Evolutionary conservation across 2,329 filamentous ascomycete species (phyloP).

Genomic region (Apiospora hydei): DNA sequence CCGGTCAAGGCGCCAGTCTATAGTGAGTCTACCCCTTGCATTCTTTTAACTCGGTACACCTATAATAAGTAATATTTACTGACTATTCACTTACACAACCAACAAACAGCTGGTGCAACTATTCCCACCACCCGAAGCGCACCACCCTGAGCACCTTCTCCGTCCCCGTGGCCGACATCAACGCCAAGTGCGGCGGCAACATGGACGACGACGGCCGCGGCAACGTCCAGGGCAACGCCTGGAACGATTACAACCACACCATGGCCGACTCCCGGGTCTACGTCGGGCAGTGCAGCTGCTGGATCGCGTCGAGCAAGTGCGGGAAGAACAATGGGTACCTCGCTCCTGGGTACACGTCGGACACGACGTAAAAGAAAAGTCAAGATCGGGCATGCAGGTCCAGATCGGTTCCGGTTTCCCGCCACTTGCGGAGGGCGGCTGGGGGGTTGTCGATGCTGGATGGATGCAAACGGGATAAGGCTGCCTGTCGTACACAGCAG

Average conservation of each 20-base stretch:
- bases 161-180: not conserved
- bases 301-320: not conserved
- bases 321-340: not conserved
- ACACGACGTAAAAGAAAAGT: not conserved
- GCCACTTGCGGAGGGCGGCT: too few relatives aligned
- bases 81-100: not conserved
- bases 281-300: not conserved
- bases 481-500: too few relatives aligned
- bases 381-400: not conserved
- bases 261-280: not conserved
- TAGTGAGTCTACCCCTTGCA: not conserved
- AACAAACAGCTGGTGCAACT: not conserved
- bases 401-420: not conserved
- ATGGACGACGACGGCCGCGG: not conserved
- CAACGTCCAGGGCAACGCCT: not conserved
- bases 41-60: too few relatives aligned
- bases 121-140: not conserved
- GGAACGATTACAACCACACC: constrained; percentile 1
- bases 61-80: too few relatives aligned
- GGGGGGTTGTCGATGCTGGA: too few relatives aligned
- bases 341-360: not conserved
- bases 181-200: not conserved
- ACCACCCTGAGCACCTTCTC: not conserved
- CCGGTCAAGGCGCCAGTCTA: not conserved
- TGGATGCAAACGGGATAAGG: too few relatives aligned